Conservation (phyloP, 1,284 basidiomycete species). For the Pseudozyma hubeiensis region DNA sequence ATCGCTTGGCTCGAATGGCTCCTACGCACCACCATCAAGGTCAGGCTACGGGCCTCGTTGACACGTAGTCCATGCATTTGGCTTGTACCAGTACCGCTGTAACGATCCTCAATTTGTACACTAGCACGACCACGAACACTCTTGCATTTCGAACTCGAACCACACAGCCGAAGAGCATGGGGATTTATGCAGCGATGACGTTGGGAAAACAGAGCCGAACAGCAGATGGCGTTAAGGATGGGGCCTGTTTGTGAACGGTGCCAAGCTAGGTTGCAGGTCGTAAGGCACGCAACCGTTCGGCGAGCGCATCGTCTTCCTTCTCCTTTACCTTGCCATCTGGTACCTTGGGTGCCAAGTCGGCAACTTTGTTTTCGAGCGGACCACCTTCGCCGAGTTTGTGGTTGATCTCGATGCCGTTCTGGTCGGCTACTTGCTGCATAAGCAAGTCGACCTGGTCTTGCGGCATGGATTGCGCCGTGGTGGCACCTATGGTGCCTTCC, state of each 20-base stretch:
- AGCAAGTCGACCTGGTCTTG: constrained; percentile 96
- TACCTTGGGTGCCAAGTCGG: constrained; percentile 55
- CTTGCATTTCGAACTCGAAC: constrained; percentile 5
- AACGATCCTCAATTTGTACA: constrained; percentile 13
- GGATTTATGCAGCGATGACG: neutral
- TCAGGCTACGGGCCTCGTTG: constrained; percentile 34
- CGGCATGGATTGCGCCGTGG: constrained; percentile 91
- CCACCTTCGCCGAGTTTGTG: constrained; percentile 84
- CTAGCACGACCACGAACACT: constrained; percentile 9
- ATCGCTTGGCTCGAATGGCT: constrained; percentile 13
- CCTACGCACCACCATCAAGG: constrained; percentile 23
- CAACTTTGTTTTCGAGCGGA: constrained; percentile 73
- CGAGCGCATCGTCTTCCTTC: constrained; percentile 77
- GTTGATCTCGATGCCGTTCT: constrained; percentile 94
- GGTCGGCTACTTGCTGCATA: constrained; percentile 93
- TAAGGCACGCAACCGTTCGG: constrained; percentile 72
- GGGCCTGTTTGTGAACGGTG: neutral
- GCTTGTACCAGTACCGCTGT: neutral
- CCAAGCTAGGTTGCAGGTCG: constrained; percentile 56
- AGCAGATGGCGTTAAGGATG: neutral
- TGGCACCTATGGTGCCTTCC: constrained; percentile 94
- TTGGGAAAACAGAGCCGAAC: neutral
- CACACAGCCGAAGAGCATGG: too few species aligned
- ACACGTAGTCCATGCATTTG: neutral
- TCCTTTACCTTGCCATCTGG: constrained; percentile 38